Conservation (phyloP, 2,329 filamentous ascomycete genomes). For the Aspergillus sp. region DNA sequence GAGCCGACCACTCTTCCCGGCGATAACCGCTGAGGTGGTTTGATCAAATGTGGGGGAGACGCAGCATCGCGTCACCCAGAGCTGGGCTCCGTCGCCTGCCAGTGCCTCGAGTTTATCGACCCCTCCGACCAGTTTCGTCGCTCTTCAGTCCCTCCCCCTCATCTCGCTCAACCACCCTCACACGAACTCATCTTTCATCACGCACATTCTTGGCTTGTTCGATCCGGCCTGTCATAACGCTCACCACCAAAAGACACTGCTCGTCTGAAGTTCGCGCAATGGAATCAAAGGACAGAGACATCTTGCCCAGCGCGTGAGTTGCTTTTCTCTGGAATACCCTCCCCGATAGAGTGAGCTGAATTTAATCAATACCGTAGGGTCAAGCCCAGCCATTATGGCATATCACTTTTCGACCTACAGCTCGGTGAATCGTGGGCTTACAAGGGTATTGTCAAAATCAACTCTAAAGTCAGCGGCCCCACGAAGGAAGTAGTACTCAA, state of each 20-base stretch:
- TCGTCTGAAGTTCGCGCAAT: constrained; percentile 45
- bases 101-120: constrained; percentile 23
- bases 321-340: not conserved
- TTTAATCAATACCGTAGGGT: constrained; percentile 50
- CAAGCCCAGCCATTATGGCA: constrained; percentile 81
- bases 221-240: constrained; percentile 17
- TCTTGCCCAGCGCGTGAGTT: constrained; percentile 46
- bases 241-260: constrained; percentile 33
- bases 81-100: constrained; percentile 27
- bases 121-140: constrained; percentile 24
- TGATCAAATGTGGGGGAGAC: constrained; percentile 36
- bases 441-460: constrained; percentile 81
- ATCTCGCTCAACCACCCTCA: constrained; percentile 17
- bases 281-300: constrained; percentile 45
- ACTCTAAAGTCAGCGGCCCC: constrained; percentile 67
- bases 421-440: constrained; percentile 72
- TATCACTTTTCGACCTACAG: constrained; percentile 79
- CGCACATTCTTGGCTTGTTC: constrained; percentile 15
- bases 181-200: constrained; percentile 13
- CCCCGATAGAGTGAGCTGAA: not conserved
- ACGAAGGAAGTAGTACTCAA: constrained; percentile 82
- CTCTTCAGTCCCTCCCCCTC: constrained; percentile 20
- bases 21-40: constrained; percentile 4
- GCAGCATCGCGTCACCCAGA: constrained; percentile 30
- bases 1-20: not conserved